These are phyloP conservation scores for Aurifilum marmelostoma DNA, from an alignment of 2,329 filamentous ascomycete species.

Conservation along the genomic window DNA sequence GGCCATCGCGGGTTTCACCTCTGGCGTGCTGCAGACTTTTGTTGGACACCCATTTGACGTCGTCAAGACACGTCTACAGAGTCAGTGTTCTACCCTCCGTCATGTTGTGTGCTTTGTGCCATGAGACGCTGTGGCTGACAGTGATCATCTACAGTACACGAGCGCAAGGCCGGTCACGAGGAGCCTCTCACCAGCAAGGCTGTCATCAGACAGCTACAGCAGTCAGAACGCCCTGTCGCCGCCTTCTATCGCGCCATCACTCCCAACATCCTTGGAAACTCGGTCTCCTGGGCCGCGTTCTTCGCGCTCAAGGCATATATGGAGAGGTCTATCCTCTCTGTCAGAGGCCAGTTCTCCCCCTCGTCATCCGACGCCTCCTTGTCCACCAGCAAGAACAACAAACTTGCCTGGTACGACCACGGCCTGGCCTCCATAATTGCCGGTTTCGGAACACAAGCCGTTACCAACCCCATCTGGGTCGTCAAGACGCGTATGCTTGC, in stretches of 20 bases:
- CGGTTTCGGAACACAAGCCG: slow-evolving; percentile 74
- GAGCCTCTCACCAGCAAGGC: slow-evolving; percentile 52
- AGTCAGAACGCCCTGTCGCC: slow-evolving; percentile 59
- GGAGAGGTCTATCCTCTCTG: slow-evolving; percentile 50
- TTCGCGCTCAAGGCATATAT: slow-evolving; percentile 74
- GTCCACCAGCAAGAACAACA: slow-evolving; percentile 28
- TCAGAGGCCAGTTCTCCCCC: slow-evolving; percentile 35
- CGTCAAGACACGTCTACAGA: slow-evolving; percentile 93
- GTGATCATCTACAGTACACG: slow-evolving; percentile 46
- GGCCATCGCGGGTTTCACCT: slow-evolving; percentile 85
- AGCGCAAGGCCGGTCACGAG: slow-evolving; percentile 44
- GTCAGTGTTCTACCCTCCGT: slow-evolving; percentile 47
- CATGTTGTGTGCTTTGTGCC: not conserved
- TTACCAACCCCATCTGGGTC: slow-evolving; percentile 97
- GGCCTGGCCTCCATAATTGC: slow-evolving; percentile 74
- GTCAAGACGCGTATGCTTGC: slow-evolving; percentile 97
- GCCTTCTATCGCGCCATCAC: slow-evolving; percentile 88
- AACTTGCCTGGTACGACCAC: slow-evolving; percentile 70
- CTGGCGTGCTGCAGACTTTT: slow-evolving; percentile 83
- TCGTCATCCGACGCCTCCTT: slow-evolving; percentile 16
- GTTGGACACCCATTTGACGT: slow-evolving; percentile 92
- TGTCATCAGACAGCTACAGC: slow-evolving; percentile 54
- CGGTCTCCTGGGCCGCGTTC: slow-evolving; percentile 87
- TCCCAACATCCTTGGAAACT: slow-evolving; percentile 90
- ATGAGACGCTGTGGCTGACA: not conserved